A percentile compares a stretch with the other conserved stretches of the same genome.
phyloP scores from a whole-genome alignment of 805 yeast genomes.

The Saccharomyces mikatae region DNA sequence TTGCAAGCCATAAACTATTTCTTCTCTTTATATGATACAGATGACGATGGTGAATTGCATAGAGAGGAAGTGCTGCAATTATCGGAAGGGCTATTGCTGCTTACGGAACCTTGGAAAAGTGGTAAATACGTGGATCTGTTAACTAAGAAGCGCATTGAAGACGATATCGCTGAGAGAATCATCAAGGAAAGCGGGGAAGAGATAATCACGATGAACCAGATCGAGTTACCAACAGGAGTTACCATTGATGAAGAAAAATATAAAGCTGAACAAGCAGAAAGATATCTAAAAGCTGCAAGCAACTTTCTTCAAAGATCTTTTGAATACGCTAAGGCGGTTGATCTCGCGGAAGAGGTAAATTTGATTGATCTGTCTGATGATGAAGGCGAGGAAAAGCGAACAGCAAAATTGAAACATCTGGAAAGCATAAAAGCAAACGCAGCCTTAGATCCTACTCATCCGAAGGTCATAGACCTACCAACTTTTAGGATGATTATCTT shows the following conservation, averaged over 20 bases:
- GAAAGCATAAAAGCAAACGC: constrained; percentile 54
- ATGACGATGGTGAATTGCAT: constrained; percentile 52
- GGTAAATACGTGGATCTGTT: constrained; percentile 55
- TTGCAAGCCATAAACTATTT: constrained; percentile 73
- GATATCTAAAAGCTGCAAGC: constrained; percentile 82
- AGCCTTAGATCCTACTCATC: constrained; percentile 74
- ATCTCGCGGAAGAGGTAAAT: constrained; percentile 33
- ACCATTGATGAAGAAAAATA: constrained; percentile 55
- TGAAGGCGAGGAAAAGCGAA: constrained; percentile 14
- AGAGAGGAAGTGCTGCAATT: constrained; percentile 74
- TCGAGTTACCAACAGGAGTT: constrained; percentile 50
- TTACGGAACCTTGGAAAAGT: constrained; percentile 83
- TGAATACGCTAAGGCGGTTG: constrained; percentile 76
- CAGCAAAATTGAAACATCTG: constrained; percentile 19
- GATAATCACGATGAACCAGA: constrained; percentile 31
- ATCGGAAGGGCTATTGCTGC: constrained; percentile 77
- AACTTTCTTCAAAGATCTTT: constrained; percentile 79
- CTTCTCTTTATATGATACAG: constrained; percentile 64
- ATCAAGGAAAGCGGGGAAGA: constrained; percentile 27
- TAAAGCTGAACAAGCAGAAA: constrained; percentile 57
- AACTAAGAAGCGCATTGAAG: constrained; percentile 56
- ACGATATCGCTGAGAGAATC: constrained; percentile 57
- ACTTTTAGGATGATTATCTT: constrained; percentile 90
- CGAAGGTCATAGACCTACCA: constrained; percentile 67
- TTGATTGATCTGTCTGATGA: constrained; percentile 36